phyloP scores from a whole-genome alignment of 208 protist species.

The Leishmania major region DNA sequence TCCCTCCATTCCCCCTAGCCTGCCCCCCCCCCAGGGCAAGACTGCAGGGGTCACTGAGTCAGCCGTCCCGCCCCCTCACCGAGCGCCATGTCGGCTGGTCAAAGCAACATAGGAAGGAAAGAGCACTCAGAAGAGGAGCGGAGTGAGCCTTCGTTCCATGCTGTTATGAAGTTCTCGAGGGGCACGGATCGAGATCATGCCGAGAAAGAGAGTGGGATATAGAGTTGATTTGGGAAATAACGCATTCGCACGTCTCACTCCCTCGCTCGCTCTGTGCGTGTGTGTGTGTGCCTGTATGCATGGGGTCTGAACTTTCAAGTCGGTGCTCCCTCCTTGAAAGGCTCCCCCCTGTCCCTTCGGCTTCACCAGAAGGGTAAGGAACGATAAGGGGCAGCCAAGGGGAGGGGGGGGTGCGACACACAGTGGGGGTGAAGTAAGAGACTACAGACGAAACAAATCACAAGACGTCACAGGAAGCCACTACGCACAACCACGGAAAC shows the following conservation, averaged over 20 bases:
- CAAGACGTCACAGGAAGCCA: not conserved
- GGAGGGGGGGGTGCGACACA: not conserved
- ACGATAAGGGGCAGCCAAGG: not conserved
- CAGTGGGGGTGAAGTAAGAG: not conserved
- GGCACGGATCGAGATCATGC: not conserved
- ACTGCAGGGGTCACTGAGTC: not conserved
- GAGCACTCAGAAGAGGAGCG: not conserved
- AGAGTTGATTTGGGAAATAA: not conserved
- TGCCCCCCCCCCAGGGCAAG: not conserved
- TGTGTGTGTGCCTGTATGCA: not conserved
- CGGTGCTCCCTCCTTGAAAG: not conserved
- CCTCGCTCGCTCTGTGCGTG: not conserved
- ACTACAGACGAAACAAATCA: not conserved
- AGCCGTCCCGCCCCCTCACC: no score
- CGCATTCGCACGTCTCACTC: no score
- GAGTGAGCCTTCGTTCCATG: not conserved
- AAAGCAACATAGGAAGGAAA: not conserved
- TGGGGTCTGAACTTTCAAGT: not conserved
- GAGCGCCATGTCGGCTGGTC: not conserved
- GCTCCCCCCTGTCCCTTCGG: not conserved
- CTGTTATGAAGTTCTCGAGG: not conserved
- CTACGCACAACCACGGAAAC: not conserved
- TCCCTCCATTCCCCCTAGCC: not conserved
- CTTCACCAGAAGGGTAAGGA: not conserved
- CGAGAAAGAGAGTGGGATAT: not conserved